These are phyloP conservation scores for Cyclotella cryptica DNA, from an alignment of 108 stramenopile genomes.

Conservation along the genomic window DNA sequence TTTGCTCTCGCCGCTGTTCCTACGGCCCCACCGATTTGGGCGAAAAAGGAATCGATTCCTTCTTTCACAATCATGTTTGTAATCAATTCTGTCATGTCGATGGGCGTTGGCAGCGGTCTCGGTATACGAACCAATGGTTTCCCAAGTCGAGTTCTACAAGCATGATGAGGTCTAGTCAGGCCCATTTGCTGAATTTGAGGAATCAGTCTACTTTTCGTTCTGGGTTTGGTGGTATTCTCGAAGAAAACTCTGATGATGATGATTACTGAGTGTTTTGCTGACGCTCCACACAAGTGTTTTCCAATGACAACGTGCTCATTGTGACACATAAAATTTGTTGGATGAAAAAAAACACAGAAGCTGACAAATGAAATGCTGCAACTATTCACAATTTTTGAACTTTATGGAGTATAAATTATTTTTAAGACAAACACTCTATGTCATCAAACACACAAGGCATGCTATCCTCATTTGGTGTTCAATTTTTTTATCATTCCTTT, in stretches of 20 bases:
- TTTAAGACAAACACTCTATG: too few species aligned
- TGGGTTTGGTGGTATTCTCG: slow-evolving; percentile 50
- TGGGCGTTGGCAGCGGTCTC: slow-evolving; percentile 57
- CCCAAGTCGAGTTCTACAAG: slow-evolving; percentile 51
- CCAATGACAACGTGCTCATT: not conserved
- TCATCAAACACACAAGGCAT: too few species aligned
- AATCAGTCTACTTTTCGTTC: slow-evolving; percentile 48
- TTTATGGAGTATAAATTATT: too few species aligned
- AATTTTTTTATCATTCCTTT: too few species aligned
- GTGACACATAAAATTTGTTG: too few species aligned
- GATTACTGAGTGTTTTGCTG: not conserved
- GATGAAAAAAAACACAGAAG: too few species aligned
- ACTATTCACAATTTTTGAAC: too few species aligned
- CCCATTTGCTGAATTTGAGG: slow-evolving; percentile 36
- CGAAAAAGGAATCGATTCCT: slow-evolving; percentile 79
- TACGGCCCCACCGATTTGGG: slow-evolving; percentile 78
- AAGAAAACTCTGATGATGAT: slow-evolving; percentile 46
- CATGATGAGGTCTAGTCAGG: slow-evolving; percentile 58
- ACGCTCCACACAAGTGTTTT: not conserved
- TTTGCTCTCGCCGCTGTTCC: slow-evolving; percentile 52
- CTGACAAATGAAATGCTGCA: too few species aligned
- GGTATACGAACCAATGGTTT: slow-evolving; percentile 56
- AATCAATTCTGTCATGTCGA: slow-evolving; percentile 63
- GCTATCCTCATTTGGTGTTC: too few species aligned
- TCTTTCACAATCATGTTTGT: slow-evolving; percentile 77